Conservation (phyloP, 2,329 filamentous ascomycete genomes). For the Hypoxylon sp. region DNA sequence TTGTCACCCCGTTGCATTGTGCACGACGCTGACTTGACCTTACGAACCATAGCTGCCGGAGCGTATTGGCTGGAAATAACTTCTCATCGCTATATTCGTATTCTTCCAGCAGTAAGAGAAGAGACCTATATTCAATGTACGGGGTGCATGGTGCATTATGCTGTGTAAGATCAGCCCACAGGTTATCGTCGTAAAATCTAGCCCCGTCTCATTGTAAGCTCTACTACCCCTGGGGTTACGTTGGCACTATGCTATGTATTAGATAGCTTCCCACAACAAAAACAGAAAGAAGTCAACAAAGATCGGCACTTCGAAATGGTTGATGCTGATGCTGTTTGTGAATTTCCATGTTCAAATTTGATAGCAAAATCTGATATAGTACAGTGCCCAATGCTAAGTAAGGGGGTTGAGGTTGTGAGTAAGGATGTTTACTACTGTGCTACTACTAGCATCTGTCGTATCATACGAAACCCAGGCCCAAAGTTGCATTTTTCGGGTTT, state of each 20-base stretch:
- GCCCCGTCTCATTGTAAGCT: conserved; percentile 15
- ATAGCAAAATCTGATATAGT: too few species aligned
- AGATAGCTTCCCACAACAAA: too few species aligned
- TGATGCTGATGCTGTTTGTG: too few species aligned
- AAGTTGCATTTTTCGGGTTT: conserved; percentile 18
- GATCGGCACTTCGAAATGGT: conserved; percentile 19
- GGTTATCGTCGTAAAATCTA: conserved; percentile 19
- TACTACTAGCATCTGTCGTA: too few species aligned
- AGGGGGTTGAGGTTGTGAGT: too few species aligned
- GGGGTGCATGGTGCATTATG: conserved; percentile 25
- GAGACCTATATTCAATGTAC: conserved; percentile 20
- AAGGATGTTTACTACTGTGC: too few species aligned
- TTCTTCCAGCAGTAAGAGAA: conserved; percentile 6
- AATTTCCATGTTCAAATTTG: too few species aligned
- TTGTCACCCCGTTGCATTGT: conserved; percentile 17
- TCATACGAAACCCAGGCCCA: too few species aligned
- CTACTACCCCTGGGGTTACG: conserved; percentile 16
- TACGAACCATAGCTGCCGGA: conserved; percentile 15
- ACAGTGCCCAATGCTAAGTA: too few species aligned
- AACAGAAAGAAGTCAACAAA: neutral
- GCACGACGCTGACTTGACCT: conserved; percentile 12
- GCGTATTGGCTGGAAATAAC: conserved; percentile 23
- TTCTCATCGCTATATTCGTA: conserved; percentile 8
- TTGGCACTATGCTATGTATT: conserved; percentile 16
- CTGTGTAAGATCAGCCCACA: conserved; percentile 20